Base-by-base conservation (phyloP, 768 basidiomycete genomes). In the Termitomyces bulborhizus region DNA sequence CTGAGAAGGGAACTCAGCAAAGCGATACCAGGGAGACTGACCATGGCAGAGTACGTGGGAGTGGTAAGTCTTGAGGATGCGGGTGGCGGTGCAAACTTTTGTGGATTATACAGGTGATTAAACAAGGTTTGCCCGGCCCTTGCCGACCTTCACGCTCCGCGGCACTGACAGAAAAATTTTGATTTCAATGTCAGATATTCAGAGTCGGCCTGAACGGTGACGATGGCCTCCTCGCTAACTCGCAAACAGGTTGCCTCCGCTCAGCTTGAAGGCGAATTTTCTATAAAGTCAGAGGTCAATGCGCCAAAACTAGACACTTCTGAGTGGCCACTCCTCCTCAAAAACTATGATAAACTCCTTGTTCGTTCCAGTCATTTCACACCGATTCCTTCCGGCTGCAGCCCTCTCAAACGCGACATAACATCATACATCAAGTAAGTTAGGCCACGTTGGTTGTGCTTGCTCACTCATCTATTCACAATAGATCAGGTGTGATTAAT, bases 311-410 rank as follows among this genome's bases (percentile, higher is more conserved):
- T 96, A 31, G 92, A 98, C 68, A 98, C 97, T 18, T 96, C 94
- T 0, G 80, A 98, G 73, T 99, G 97, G 97, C 97, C 97, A 36
- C 78, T 99, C 8, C 83, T 99, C 4, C 80, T 99, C 56, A 99
- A 98, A 83, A 98, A 99, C 72, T 99, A 98, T 71, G 96, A 98
- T 80, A 96, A 97, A 69, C 76, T 97, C 18, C 85, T 96, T 56
- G 84, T 93, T 63, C 88, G 97, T 54, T 95, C 93, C 31, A 88
- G 90, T 56, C 97, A 99, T 76, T 99, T 98, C 72, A 98, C 97
- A 8, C 97, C 96, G 55, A 97, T 99, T 65, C 93, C 95, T 27
- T 81, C 86, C 21, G 96, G 97, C 40, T 93, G 88, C 69, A 91
- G 87, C 62, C 97, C 97, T 42, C 76, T 99, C 63, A 98, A 97